These are phyloP conservation scores for Suillus sp. DNA, from an alignment of 768 basidiomycete genomes.

Conservation along the genomic window DNA sequence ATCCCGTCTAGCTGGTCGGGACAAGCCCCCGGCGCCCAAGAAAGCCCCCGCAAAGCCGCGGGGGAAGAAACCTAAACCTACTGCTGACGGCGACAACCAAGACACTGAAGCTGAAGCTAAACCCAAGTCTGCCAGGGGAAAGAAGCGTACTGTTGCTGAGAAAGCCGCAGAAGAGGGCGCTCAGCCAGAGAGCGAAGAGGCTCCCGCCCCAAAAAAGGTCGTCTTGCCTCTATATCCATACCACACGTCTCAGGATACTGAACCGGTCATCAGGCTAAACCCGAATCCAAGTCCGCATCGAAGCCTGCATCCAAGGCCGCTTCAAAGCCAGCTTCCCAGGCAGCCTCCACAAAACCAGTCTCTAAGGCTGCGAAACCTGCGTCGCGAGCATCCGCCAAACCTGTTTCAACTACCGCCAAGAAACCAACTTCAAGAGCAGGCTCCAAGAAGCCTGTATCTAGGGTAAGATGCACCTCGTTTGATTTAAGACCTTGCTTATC, in stretches of 20 bases:
- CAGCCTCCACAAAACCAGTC: conserved; percentile 40
- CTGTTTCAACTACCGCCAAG: conserved; percentile 44
- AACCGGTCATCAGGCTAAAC: conserved; percentile 39
- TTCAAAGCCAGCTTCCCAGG: conserved; percentile 43
- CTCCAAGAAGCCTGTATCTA: conserved; percentile 67
- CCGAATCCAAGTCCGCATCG: conserved; percentile 34
- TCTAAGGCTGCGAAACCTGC: conserved; percentile 44
- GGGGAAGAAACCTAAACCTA: conserved; percentile 44
- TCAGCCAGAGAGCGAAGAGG: conserved; percentile 41
- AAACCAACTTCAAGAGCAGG: conserved; percentile 61
- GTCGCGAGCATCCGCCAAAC: conserved; percentile 43
- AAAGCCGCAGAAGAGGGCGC: conserved; percentile 39
- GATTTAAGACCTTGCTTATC: background rate
- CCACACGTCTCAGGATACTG: conserved; percentile 2
- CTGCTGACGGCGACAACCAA: conserved; percentile 34
- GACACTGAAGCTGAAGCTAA: conserved; percentile 50
- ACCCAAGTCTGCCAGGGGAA: conserved; percentile 49
- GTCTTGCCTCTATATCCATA: conserved; percentile 16
- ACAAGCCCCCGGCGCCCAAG: conserved; percentile 57
- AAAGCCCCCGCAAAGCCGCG: conserved; percentile 67
- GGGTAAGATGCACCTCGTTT: conserved; percentile 38
- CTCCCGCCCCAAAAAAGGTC: conserved; percentile 70
- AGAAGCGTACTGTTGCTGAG: conserved; percentile 54
- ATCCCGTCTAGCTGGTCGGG: conserved; percentile 71
- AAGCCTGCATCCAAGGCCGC: conserved; percentile 41